Conservation (phyloP, 2,329 filamentous ascomycete genomes). For the Paecilomyces fulvus region DNA sequence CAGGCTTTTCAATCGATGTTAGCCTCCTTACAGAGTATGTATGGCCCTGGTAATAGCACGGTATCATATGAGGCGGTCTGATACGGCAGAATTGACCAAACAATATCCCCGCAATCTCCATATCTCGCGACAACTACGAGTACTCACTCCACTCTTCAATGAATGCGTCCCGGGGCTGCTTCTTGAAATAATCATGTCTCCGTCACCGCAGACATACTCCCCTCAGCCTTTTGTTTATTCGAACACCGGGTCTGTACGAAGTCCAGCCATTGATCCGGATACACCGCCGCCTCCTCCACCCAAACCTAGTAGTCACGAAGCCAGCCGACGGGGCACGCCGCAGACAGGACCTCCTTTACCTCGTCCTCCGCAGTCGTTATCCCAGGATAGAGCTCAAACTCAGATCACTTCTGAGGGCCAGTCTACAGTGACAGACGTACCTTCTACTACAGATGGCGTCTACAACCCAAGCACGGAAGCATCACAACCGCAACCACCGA, state of each 20-base stretch:
- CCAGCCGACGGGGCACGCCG: conserved; percentile 59
- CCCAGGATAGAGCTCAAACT: conserved; percentile 17
- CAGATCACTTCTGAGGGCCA: conserved; percentile 8
- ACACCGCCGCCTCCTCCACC: conserved; percentile 62
- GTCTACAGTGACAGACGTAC: not conserved
- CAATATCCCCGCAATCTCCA: not conserved
- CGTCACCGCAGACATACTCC: conserved; percentile 16
- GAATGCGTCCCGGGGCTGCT: not conserved
- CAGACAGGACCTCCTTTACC: conserved; percentile 38
- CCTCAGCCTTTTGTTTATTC: conserved; percentile 17
- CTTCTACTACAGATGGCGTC: conserved; percentile 5
- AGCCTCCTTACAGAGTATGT: too few species aligned
- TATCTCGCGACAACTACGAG: not conserved
- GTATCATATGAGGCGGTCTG: not conserved
- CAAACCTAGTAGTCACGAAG: conserved; percentile 61
- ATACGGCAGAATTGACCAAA: not conserved
- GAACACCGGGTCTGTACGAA: conserved; percentile 11
- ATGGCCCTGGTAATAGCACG: too few species aligned
- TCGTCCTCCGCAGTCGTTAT: conserved; percentile 34
- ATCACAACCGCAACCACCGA: conserved; percentile 21
- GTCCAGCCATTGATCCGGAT: conserved; percentile 37
- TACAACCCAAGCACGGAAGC: conserved; percentile 7
- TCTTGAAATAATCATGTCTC: conserved; percentile 14
- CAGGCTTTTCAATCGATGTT: too few species aligned
- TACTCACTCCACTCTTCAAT: not conserved